These are phyloP conservation scores for Sarocladium oryzae DNA, from an alignment of 2,329 filamentous ascomycete species.

Conservation along the genomic window DNA sequence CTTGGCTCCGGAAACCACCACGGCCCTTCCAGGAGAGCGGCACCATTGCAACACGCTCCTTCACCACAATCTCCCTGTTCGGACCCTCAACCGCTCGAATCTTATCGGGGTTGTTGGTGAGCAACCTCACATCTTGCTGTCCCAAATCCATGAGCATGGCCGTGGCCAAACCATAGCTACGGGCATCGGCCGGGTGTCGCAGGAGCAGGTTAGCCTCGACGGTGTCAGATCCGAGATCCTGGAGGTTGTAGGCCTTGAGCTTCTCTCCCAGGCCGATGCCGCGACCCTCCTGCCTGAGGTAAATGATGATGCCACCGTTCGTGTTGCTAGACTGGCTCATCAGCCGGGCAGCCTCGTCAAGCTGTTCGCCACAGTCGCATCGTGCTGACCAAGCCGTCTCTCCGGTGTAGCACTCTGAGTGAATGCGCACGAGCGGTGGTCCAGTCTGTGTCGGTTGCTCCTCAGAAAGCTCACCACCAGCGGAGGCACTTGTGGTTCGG, in stretches of 20 bases:
- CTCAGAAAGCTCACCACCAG: constrained; percentile 22
- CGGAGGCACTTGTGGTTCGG: constrained; percentile 65
- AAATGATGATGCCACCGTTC: constrained; percentile 85
- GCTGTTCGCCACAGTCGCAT: constrained; percentile 95
- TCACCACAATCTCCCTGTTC: constrained; percentile 78
- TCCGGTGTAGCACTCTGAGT: constrained; percentile 97
- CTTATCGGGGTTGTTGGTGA: constrained; percentile 98
- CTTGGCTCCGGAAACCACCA: constrained; percentile 75
- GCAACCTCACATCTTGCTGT: constrained; percentile 66
- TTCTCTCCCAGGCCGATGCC: constrained; percentile 94
- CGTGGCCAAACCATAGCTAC: constrained; percentile 93
- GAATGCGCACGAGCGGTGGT: constrained; percentile 78
- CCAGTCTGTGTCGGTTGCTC: constrained; percentile 8
- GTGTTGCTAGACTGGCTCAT: constrained; percentile 67
- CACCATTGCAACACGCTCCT: constrained; percentile 90
- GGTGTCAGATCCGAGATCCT: constrained; percentile 94
- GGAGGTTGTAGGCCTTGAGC: constrained; percentile 94
- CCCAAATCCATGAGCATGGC: constrained; percentile 88
- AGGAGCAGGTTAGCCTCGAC: constrained; percentile 91
- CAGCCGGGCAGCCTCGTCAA: constrained; percentile 89
- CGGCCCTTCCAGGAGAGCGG: constrained; percentile 86
- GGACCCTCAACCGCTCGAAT: constrained; percentile 90
- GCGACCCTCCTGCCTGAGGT: constrained; percentile 89
- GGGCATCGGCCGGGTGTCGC: constrained; percentile 86
- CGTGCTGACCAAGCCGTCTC: constrained; percentile 98